Percentiles rank a stretch among this genome's conserved stretches.
Conservation (phyloP, 2,329 filamentous ascomycete species). For the Neonectria ditissima region DNA sequence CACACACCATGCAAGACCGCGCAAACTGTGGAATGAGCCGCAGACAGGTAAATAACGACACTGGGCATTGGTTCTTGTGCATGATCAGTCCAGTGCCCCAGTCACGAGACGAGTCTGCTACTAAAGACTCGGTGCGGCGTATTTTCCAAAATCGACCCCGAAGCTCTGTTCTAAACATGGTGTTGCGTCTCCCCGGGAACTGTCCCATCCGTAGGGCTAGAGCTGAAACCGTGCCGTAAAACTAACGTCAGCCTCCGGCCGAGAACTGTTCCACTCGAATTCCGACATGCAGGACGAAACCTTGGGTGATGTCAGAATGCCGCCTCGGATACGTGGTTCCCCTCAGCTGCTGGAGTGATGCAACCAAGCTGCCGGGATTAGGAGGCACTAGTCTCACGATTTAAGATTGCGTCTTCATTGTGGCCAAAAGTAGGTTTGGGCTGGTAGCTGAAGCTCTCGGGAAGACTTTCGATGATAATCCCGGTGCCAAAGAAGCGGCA, state of each 20-base stretch:
- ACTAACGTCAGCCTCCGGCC: background rate
- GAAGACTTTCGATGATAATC: background rate
- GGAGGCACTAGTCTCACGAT: background rate
- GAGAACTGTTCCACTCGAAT: background rate
- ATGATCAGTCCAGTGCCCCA: background rate
- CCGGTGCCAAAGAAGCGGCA: background rate
- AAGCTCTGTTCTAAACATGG: background rate
- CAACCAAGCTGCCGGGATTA: background rate
- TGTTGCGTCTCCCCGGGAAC: background rate
- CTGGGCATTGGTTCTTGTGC: background rate
- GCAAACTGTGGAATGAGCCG: background rate
- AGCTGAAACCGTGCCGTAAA: background rate
- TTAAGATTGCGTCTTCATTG: background rate
- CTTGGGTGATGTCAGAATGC: constrained; percentile 3
- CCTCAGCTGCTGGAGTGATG: background rate
- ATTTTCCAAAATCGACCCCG: background rate
- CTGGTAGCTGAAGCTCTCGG: background rate
- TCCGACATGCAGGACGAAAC: background rate
- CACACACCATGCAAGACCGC: background rate
- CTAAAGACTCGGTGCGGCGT: background rate
- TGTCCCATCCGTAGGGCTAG: background rate
- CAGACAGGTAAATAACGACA: background rate
- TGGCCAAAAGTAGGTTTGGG: background rate
- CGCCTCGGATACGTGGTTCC: background rate
- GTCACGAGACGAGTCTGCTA: background rate